Percentiles rank a stretch among this genome's conserved stretches.
Evolutionary conservation across 257 asterid genomes (phyloP).

Genomic region (Haberlea rhodopensis): DNA sequence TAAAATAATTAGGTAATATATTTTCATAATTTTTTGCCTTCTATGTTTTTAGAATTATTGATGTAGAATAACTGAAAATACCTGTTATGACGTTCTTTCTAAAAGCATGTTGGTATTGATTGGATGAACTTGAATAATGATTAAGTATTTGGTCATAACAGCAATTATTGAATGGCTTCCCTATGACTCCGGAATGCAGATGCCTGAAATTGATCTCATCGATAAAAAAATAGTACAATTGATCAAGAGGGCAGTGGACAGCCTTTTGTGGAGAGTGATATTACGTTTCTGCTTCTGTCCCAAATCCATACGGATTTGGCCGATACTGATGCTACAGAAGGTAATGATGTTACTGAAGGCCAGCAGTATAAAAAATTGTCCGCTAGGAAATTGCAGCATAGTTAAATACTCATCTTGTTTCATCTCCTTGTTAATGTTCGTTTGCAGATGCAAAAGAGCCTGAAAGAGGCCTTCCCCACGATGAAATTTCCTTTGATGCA

Average conservation of each 20-base stretch:
- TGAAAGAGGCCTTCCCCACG: constrained; percentile 35
- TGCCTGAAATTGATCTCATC: constrained; percentile 73
- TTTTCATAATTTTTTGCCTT: no score
- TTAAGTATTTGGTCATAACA: not conserved
- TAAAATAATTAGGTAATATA: no score
- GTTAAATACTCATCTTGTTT: constrained; percentile 27
- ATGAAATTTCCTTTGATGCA: constrained; percentile 26
- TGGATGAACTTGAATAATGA: not conserved
- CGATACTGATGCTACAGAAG: constrained; percentile 39
- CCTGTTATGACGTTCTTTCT: no score
- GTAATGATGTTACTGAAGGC: constrained; percentile 26
- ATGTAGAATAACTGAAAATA: no score
- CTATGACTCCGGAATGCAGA: constrained; percentile 42
- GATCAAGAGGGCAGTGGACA: constrained; percentile 39
- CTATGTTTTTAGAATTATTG: no score
- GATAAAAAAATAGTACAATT: constrained; percentile 56
- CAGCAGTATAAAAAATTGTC: constrained; percentile 10
- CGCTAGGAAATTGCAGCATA: constrained; percentile 17
- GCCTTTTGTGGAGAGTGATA: constrained; percentile 32
- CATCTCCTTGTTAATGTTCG: constrained; percentile 26
- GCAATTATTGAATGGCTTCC: constrained; percentile 5
- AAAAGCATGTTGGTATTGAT: not conserved
- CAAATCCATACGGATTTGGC: no score
- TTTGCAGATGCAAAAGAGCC: constrained; percentile 36
- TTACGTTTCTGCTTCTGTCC: constrained; percentile 25